Conservation (phyloP, 768 basidiomycete species). For the Tylopilus felleus region DNA sequence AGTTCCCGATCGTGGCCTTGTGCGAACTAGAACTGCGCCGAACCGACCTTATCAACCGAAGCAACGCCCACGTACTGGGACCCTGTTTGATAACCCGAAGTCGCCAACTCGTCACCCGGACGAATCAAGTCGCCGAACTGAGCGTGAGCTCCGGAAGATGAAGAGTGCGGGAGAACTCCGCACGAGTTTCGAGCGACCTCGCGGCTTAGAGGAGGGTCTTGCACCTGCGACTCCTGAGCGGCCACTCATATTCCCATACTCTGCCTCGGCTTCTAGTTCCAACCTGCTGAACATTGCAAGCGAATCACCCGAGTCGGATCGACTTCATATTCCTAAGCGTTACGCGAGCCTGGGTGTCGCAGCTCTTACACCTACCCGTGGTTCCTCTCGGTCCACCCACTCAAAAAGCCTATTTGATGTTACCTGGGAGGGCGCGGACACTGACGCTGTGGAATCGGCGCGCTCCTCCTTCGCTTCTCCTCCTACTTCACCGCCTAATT, state of each 20-base stretch:
- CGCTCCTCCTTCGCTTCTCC: conserved; percentile 28
- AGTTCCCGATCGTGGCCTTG: conserved; percentile 43
- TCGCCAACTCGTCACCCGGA: conserved; percentile 27
- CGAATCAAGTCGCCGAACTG: conserved; percentile 42
- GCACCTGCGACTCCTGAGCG: conserved; percentile 37
- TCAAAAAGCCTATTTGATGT: conserved; percentile 51
- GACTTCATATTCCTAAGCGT: conserved; percentile 43
- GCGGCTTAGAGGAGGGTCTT: conserved; percentile 22
- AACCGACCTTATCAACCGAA: conserved; percentile 50
- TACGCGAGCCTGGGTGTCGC: conserved; percentile 67
- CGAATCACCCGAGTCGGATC: conserved; percentile 34
- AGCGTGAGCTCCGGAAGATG: conserved; percentile 74
- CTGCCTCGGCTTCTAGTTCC: conserved; percentile 65
- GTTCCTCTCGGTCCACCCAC: conserved; percentile 37
- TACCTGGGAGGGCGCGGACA: conserved; percentile 34
- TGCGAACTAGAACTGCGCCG: conserved; percentile 73
- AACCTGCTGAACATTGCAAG: conserved; percentile 48
- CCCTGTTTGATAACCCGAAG: conserved; percentile 23
- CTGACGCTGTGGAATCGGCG: conserved; percentile 6
- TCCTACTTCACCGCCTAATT: conserved; percentile 28
- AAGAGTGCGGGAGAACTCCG: conserved; percentile 84
- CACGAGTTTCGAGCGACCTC: conserved; percentile 30
- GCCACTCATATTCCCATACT: conserved; percentile 46
- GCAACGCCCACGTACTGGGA: conserved; percentile 35
- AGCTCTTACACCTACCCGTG: conserved; percentile 34